Evolutionary conservation across 2,329 filamentous ascomycete species (phyloP), one percentile per base, ranked within the genome.

Genomic region (Emericellopsis atlantica): DNA sequence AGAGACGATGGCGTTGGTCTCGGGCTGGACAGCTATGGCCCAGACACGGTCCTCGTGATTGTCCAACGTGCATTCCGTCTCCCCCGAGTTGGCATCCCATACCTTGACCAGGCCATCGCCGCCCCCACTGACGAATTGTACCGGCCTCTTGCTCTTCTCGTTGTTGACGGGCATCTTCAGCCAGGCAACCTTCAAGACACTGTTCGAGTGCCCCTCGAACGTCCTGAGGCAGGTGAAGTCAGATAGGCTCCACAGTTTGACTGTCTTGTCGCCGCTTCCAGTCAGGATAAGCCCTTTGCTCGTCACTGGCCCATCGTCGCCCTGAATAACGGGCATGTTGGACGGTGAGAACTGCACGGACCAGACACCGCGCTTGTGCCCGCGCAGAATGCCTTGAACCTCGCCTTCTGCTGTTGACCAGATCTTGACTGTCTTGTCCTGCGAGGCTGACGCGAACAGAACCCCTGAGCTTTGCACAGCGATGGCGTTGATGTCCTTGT

Each of bases 401-500:
- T 95, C 88, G 16, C 93, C 89, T 56, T 92, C 85, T 49, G 89
- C 81, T 6, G 82, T 72, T 7, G 89, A 92, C 84, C 90, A 98
- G 44, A 98, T 92, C 65, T 96, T 98, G 49, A 96, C 88, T 0
- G 87, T 93, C 49, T 88, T 85, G 58, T 98, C 92, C 62, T 98
- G 92, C 5, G 90, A 96, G 24, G 92, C 90, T 1, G 92, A 95
- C 4, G 90, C 93, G 54, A 98, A 96, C 1, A 95, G 64, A n/a
- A 79, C 76, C 5, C 76, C 77, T 2, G 74, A 70, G 18, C 79
- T 73, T 47, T 88, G 85, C 10, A 92, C 72, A 48, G 93, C 87
- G 39, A 98, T 75, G 3, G 92, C 88, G 52, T 98, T 98, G 62
- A 98, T 98, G 50, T 98, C 92, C 58, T 98, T 98, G 55, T 98